Conservation (phyloP, 345 rosid genomes). For the Aquilaria sinensis region DNA sequence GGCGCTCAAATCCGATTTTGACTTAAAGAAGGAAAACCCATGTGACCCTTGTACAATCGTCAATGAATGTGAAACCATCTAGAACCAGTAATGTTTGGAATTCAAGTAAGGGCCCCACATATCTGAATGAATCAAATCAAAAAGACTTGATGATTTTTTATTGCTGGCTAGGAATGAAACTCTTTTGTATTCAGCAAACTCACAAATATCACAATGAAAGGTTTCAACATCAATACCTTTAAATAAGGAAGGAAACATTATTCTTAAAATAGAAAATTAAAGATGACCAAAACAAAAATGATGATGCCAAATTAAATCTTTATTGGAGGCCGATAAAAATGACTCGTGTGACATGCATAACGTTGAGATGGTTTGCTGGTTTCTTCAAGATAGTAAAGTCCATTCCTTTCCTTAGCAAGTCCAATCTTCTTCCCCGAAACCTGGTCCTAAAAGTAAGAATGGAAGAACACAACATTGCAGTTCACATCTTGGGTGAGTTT, state of each 20-base stretch:
- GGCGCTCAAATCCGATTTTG: neutral
- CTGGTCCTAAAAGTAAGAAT: neutral
- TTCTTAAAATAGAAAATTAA: neutral
- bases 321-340: neutral
- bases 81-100: neutral
- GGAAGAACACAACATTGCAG: neutral
- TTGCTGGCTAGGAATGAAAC: neutral
- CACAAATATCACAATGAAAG: neutral
- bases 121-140: neutral
- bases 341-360: neutral
- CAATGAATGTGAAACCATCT: neutral
- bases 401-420: neutral
- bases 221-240: neutral
- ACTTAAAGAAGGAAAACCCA: neutral
- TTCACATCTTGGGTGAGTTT: neutral
- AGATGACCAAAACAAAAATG: neutral
- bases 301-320: neutral
- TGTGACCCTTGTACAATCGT: neutral
- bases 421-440: conserved; percentile 3
- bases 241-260: neutral
- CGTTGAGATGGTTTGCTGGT: too few species aligned
- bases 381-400: neutral
- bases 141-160: neutral
- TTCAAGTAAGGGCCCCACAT: neutral
- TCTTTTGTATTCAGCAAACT: neutral